Evolutionary conservation across 257 asterid species (phyloP), one percentile per base, ranked within the genome.

Genomic region (Linaria vulgaris): DNA sequence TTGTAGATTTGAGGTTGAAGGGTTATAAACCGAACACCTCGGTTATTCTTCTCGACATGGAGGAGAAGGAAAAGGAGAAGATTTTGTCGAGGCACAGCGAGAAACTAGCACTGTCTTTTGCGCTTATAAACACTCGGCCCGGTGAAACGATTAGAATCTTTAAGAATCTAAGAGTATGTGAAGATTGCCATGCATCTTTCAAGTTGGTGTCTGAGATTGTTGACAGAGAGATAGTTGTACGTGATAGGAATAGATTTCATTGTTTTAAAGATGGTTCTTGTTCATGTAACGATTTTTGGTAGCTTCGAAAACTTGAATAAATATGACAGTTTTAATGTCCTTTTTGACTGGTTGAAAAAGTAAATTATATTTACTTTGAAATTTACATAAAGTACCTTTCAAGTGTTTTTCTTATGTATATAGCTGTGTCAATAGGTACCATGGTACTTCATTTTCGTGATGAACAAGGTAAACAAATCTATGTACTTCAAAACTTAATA

Each of bases 111-210:
- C 41, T 88, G 68, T 85, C 76, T 23, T 85, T 66, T 17, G 91
- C 87, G 47, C 68, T 85, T 49, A 65, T 83, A 20, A 80, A 68
- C 57, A 80, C 83, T 19, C 61, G 74, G 21, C 68, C 81, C 6
- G 83, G 88, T 27, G 78, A 74, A 59, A 62, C 76, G n/a, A 67
- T 88, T 45, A 74, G 95, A 59, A 80, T 85, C 23, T 76, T 78
- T 55, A 85, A 85, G 76, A 88, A 83, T 71, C 87, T 88, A 59
- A 83, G 91, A 0, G 79, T 88, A 2, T 85, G 91, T 76, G 91
- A 88, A 73, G 95, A 88, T 51, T 85, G 95, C 22, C 90, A 82
- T 62, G 75, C 75, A 39, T 77, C 82, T 23, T 78, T 85, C 49
- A 88, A 88, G 77, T n/a, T 85, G 68, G 69, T 83, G n/a, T 88